Conservation (phyloP, 192 early-diverging fungal species). For the Spizellomyces sp. region DNA sequence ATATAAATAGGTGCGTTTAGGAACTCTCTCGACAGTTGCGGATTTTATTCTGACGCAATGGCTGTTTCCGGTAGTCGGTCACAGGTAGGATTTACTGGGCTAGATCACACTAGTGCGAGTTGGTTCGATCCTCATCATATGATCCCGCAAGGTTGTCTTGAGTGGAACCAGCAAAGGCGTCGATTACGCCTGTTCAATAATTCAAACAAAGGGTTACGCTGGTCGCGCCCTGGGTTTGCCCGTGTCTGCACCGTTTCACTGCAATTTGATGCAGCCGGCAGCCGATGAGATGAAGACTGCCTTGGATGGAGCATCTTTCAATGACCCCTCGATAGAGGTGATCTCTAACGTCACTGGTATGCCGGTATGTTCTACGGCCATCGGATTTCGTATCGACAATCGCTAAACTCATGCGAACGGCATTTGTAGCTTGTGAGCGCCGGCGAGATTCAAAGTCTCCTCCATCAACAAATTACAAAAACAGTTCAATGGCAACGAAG, state of each 20-base stretch:
- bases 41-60: too few species aligned
- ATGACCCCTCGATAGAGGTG: constrained; percentile 77
- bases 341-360: constrained; percentile 90
- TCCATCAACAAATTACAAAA: constrained; percentile 78
- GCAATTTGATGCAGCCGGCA: constrained; percentile 87
- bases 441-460: constrained; percentile 63
- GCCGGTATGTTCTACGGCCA: constrained; percentile 57
- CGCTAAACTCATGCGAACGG: too few species aligned
- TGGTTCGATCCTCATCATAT: not conserved
- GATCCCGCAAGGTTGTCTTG: constrained; percentile 74
- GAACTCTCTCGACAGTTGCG: too few species aligned
- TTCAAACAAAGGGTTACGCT: constrained; percentile 82
- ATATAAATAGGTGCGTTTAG: constrained; percentile 70
- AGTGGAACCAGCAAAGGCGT: constrained; percentile 88
- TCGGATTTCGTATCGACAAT: not conserved
- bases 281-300: constrained; percentile 71
- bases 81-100: constrained; percentile 10
- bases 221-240: constrained; percentile 86
- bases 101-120: not conserved
- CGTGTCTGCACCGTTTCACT: constrained; percentile 97
- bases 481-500: constrained; percentile 91
- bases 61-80: not conserved
- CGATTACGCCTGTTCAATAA: constrained; percentile 75
- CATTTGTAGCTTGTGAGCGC: constrained; percentile 48
- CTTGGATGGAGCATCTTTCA: constrained; percentile 70